Percentiles rank a stretch among this genome's conserved stretches.
Evolutionary conservation across 2,329 filamentous ascomycete species (phyloP).

Genomic region (Trichoderma atrobrunneum): DNA sequence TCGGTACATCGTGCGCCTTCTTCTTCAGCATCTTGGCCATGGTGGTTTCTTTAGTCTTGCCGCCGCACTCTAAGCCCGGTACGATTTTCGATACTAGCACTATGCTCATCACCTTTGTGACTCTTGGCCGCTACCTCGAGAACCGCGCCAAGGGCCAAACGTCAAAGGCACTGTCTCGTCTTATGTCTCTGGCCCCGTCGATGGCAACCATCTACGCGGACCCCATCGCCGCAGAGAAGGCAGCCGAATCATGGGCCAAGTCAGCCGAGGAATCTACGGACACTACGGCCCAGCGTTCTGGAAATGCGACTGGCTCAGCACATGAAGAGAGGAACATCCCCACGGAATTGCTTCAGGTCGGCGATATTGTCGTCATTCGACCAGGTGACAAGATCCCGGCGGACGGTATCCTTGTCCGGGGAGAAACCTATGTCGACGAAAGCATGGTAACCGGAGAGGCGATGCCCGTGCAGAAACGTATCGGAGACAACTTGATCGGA

Average conservation of each 20-base stretch:
- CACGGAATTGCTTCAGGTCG: slow-evolving; percentile 90
- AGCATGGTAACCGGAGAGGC: slow-evolving; percentile 99
- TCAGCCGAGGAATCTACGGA: slow-evolving; percentile 31
- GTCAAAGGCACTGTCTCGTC: slow-evolving; percentile 82
- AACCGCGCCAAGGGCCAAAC: slow-evolving; percentile 96
- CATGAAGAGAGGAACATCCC: slow-evolving; percentile 84
- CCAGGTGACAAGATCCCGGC: slow-evolving; percentile 97
- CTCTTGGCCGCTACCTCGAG: slow-evolving; percentile 84
- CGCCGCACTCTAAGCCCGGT: slow-evolving; percentile 74
- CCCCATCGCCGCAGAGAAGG: slow-evolving; percentile 88
- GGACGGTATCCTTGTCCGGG: slow-evolving; percentile 80
- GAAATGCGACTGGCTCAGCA: slow-evolving; percentile 51
- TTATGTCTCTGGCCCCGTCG: slow-evolving; percentile 94
- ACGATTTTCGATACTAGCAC: slow-evolving; percentile 97
- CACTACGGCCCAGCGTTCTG: slow-evolving; percentile 40
- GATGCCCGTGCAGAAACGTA: slow-evolving; percentile 87
- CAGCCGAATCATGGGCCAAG: slow-evolving; percentile 70
- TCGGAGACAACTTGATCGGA: slow-evolving; percentile 77
- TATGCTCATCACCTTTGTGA: slow-evolving; percentile 97
- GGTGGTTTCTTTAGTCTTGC: slow-evolving; percentile 72
- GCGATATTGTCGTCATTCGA: slow-evolving; percentile 87
- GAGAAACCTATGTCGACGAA: slow-evolving; percentile 92
- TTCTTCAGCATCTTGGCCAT: slow-evolving; percentile 91
- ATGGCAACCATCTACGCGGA: slow-evolving; percentile 97
- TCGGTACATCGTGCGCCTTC: slow-evolving; percentile 93